Evolutionary conservation across 202 grass and related monocot genomes (phyloP), one percentile per base, ranked within the genome.

Genomic region (Schoenoplectus tabernaemontani): DNA sequence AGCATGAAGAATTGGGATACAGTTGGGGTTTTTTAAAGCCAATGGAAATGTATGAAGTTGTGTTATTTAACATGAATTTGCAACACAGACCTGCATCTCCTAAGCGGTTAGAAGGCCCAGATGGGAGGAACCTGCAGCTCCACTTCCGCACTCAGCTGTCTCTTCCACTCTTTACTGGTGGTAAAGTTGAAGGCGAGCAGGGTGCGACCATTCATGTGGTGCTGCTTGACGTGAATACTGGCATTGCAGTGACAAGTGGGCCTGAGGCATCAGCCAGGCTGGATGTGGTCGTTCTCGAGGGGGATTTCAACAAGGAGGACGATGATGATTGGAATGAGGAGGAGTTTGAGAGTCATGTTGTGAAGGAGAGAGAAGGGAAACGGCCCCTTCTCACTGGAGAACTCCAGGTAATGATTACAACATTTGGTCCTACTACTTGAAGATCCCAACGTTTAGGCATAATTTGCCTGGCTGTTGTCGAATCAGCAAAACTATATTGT

Each of bases 341-440:
- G 73, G 91, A 97, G 51, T 97, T 92, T 44, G 87, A 93, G 54
- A 88, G 57, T 50, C 80, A 93, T 47, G 75, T 88, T 37, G 91
- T 97, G 34, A 97, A 93, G 87, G 91, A 97, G 74, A 86, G 91
- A 74, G 87, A 97, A 91, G 89, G 93, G 28, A 97, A 97, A 85
- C 87, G 89, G 6, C 93, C 93, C 47, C 85, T 97, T 91, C 83
- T 97, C 65, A 93, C 86, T 48, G 93, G 91, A 66, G 91, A 97
- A 7, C 83, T 93, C 59, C 86, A 88, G 73, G 86, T 80, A 65
- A 56, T 72, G 0, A 69, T 69, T 44, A 11, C 15, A 74, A n/a
- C n/a, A n/a, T n/a, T n/a, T n/a, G n/a, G n/a, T n/a, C n/a, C n/a
- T n/a, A n/a, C n/a, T 53, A 53, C 70, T 47, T 51, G 9, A 71